Evolutionary conservation across 345 rosid species (phyloP), one percentile per base, ranked within the genome.

Genomic region (Citropsis articulata): DNA sequence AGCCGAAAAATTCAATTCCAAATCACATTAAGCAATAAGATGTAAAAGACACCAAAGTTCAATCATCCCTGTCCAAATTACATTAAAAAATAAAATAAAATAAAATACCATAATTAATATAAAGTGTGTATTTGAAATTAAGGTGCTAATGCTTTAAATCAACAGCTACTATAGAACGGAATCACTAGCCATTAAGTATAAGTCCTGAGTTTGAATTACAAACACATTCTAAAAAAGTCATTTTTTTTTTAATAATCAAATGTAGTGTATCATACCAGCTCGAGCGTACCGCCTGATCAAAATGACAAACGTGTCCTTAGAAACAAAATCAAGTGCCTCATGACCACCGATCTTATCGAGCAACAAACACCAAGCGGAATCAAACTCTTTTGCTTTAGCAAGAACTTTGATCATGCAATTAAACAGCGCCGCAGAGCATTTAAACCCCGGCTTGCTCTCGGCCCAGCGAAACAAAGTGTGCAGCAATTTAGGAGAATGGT

Each of bases 221-320:
- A 10, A 66, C 71, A 36, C n/a, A n/a, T 22, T 12, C 35, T 9
- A 14, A 3, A n/a, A 30, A 33, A 45, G 3, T 30, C 38, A 30
- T 63, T 19, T 28, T 63, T 9, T 40, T 42, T 42, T 12, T 42
- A 0, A 45, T 33, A 30, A 63, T 14, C 67, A 16, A 25, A 35
- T 7, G 24, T 1, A 21, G 21, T 9, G 1, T 67, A 61, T 45
- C 80, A 31, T 88, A 93, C 99, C 98, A 70, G 95, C 95, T 14
- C 93, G 92, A 81, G 92, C 75, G 75, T 87, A 94, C 74, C 97
- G 92, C 89, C 97, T 86, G 84, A 96, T 92, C 75, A 96, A 78
- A 75, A 89, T 78, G 14, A 86, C 86, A 75, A 92, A 87, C 0
- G 97, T 89, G 59, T 94, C 89, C n/a, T 69, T 77, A 21, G 97